These are phyloP conservation scores for Hansenula anomala DNA, from an alignment of 1,139 yeast genomes.

Conservation along the genomic window DNA sequence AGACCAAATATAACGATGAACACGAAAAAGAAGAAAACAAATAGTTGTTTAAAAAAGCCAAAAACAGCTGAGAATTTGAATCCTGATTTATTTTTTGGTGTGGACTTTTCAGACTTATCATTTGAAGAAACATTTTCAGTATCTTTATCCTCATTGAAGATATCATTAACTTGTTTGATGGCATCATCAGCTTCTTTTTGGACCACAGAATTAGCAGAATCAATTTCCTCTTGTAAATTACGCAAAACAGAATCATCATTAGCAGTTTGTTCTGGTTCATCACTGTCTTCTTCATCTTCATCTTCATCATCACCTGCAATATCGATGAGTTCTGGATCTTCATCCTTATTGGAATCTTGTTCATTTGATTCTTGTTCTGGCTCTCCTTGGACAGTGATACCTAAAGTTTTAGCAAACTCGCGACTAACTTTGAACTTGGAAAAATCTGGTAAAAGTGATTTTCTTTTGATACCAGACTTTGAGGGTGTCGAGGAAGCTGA, in stretches of 20 bases:
- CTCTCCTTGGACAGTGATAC: constrained; percentile 11
- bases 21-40: constrained; percentile 12
- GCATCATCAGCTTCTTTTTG: constrained; percentile 25
- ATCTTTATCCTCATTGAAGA: constrained; percentile 15
- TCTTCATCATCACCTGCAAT: too few species aligned
- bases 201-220: constrained; percentile 22
- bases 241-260: constrained; percentile 12
- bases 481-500: constrained; percentile 16
- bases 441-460: neutral
- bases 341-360: constrained; percentile 16
- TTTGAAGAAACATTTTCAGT: neutral
- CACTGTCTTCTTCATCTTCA: constrained; percentile 5
- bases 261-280: neutral
- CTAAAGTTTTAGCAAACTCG: constrained; percentile 25
- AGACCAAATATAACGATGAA: constrained; percentile 32
- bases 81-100: too few species aligned
- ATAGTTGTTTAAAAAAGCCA: constrained; percentile 14
- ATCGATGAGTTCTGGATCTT: constrained; percentile 18
- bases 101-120: too few species aligned
- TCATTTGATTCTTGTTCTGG: constrained; percentile 17
- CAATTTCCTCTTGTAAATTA: constrained; percentile 21
- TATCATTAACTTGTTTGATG: constrained; percentile 20
- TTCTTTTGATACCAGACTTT: constrained; percentile 19
- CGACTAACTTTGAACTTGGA: constrained; percentile 7
- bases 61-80: constrained; percentile 12